Evolutionary conservation across 176 grass and related monocot species (phyloP).

Genomic region (Microstegium vimineum): DNA sequence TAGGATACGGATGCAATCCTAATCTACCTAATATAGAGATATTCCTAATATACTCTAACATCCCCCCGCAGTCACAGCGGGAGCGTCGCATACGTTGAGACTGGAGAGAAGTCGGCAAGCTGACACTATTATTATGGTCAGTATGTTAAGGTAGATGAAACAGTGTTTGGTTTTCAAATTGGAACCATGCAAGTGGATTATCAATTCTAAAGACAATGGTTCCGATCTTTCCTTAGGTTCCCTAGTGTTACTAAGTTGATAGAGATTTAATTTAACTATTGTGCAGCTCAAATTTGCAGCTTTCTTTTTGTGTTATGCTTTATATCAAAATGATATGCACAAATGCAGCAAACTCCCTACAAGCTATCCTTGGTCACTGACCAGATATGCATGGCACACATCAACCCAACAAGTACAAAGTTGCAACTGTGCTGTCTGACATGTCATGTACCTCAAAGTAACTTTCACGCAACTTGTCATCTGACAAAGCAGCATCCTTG

Average conservation of each 20-base stretch:
- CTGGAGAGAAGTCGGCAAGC: no score
- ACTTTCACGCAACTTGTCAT: slow-evolving; percentile 71
- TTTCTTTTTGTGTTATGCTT: background rate
- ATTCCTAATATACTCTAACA: no score
- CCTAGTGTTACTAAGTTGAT: background rate
- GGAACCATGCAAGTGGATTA: background rate
- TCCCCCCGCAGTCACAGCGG: no score
- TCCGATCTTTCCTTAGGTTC: background rate
- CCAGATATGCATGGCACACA: background rate
- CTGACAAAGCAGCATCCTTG: slow-evolving; percentile 80
- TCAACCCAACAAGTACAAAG: background rate
- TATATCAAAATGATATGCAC: background rate
- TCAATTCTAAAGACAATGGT: background rate
- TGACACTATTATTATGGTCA: background rate
- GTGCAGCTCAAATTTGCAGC: background rate
- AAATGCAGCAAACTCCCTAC: background rate
- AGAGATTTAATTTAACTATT: background rate
- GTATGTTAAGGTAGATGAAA: background rate
- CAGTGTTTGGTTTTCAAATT: background rate
- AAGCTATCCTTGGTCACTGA: background rate
- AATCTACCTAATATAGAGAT: no score
- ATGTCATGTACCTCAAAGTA: slow-evolving; percentile 74
- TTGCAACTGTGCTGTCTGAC: background rate
- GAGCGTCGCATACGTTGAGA: no score
- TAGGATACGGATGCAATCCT: no score